Conservation (phyloP, 805 yeast species). For the Sugiyamaella floridensis region DNA sequence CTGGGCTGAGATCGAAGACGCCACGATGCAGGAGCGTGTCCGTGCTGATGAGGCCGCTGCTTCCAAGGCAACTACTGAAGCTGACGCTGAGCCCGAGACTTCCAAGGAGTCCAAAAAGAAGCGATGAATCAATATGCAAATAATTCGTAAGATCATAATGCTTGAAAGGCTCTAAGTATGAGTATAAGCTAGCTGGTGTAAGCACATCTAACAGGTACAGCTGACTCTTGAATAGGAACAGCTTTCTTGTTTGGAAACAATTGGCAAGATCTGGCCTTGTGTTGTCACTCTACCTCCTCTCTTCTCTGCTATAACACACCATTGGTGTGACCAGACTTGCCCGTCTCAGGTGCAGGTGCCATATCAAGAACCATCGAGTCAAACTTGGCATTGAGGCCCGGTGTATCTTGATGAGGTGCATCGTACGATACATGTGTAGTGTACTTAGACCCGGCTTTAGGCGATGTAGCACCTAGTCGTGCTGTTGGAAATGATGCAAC, state of each 20-base stretch:
- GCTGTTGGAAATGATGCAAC: not conserved
- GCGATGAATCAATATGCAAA: conserved; percentile 1
- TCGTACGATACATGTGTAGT: conserved; percentile 10
- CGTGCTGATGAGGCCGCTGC: conserved; percentile 10
- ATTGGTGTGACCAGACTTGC: not conserved
- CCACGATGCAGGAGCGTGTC: conserved; percentile 11
- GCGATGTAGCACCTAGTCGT: not conserved
- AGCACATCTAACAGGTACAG: no score
- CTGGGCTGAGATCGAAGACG: conserved; percentile 64
- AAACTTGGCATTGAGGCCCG: conserved; percentile 4
- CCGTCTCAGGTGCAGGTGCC: not conserved
- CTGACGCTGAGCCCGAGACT: conserved; percentile 5
- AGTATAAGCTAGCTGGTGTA: no score
- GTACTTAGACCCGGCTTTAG: not conserved
- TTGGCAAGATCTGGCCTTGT: no score
- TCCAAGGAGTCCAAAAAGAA: not conserved
- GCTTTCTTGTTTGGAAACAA: no score
- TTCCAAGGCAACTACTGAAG: not conserved
- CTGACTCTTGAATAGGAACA: no score
- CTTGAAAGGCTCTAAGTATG: no score
- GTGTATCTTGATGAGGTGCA: not conserved
- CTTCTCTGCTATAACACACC: not conserved
- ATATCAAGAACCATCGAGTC: conserved; percentile 13
- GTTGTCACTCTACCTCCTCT: no score
- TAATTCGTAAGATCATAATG: not conserved